phyloP scores from a whole-genome alignment of 202 grass and related monocot species.

The Thinopyrum obtusiflorum region DNA sequence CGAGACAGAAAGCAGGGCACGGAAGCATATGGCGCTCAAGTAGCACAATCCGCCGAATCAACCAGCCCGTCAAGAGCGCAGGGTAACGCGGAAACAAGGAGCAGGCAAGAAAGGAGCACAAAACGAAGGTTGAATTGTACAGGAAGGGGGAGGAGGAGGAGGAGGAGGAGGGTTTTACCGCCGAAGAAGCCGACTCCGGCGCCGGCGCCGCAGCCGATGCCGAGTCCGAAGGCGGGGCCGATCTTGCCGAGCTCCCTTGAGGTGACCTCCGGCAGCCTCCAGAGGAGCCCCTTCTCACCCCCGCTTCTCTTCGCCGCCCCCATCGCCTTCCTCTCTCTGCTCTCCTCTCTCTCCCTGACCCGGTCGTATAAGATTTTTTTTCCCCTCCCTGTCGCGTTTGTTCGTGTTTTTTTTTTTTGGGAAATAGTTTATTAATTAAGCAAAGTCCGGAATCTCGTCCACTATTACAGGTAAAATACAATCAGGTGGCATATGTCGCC shows the following conservation, averaged over 20 bases:
- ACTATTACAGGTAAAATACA: too few relatives aligned
- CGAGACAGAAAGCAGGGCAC: neutral
- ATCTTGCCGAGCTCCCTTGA: constrained; percentile 68
- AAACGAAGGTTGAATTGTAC: neutral
- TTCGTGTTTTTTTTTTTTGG: too few relatives aligned
- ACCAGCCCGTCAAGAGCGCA: neutral
- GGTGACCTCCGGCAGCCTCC: constrained; percentile 67
- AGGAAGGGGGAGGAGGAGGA: neutral
- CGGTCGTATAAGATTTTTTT: neutral
- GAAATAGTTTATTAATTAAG: too few relatives aligned
- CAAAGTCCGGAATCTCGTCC: too few relatives aligned
- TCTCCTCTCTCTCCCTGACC: neutral
- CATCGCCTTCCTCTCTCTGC: constrained; percentile 6
- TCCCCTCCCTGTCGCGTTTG: neutral
- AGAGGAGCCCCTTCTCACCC: constrained; percentile 43
- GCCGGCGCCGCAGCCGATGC: constrained; percentile 74
- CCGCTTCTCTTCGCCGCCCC: constrained; percentile 14
- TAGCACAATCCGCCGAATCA: neutral
- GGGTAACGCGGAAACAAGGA: neutral
- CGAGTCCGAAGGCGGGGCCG: constrained; percentile 60
- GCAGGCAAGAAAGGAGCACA: constrained; percentile 14
- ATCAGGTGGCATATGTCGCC: too few relatives aligned
- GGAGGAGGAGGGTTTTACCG: constrained; percentile 25
- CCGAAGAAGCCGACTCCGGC: constrained; percentile 67
- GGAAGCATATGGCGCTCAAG: neutral